Evolutionary conservation across 2,329 filamentous ascomycete species (phyloP).

Genomic region (Diaporthe velutina): DNA sequence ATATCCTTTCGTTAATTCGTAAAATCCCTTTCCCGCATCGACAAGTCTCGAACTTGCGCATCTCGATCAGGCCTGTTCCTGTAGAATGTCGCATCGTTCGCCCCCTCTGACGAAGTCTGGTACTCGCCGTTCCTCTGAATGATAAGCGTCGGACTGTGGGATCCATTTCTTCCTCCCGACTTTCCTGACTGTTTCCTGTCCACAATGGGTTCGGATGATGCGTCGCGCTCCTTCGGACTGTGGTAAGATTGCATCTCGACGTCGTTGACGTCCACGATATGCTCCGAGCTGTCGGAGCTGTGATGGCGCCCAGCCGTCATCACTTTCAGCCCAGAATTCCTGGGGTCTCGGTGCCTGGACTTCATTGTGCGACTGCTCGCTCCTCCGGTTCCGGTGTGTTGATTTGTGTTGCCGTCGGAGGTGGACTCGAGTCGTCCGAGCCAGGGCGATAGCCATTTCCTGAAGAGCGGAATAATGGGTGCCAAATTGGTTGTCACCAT

Average conservation of each 20-base stretch:
- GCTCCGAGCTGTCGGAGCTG: constrained; percentile 20
- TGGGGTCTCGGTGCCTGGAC: constrained; percentile 1
- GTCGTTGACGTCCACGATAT: background rate
- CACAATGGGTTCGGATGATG: background rate
- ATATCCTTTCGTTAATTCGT: background rate
- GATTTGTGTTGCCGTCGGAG: background rate
- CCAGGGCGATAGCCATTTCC: constrained; percentile 31
- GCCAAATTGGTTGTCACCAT: constrained; percentile 35
- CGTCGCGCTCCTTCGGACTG: background rate
- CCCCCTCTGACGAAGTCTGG: background rate
- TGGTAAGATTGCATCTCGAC: constrained; percentile 19
- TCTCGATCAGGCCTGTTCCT: background rate
- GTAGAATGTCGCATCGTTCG: background rate
- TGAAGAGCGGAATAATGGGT: constrained; percentile 30
- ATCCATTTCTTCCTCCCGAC: background rate
- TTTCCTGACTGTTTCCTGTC: background rate
- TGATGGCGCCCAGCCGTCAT: background rate
- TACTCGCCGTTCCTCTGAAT: constrained; percentile 21
- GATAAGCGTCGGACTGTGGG: background rate
- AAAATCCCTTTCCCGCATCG: background rate
- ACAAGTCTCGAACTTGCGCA: background rate
- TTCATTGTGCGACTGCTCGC: constrained; percentile 1
- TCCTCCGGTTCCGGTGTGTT: background rate
- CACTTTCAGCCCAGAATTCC: background rate
- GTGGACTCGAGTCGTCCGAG: constrained; percentile 11